Conservation (phyloP, 371 early-diverging fungal genomes). For the Aphelidium insulamus region DNA sequence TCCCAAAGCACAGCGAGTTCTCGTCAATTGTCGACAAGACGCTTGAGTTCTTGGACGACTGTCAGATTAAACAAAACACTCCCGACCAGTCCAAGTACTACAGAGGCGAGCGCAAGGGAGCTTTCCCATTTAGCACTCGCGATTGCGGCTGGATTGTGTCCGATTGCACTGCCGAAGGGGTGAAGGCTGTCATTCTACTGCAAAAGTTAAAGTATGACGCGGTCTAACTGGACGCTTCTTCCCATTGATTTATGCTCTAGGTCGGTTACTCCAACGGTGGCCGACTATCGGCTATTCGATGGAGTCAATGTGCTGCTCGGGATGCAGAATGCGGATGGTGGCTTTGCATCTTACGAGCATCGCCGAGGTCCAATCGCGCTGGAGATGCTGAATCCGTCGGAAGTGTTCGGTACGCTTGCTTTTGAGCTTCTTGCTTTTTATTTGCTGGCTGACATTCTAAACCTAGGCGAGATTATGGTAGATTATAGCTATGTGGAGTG, state of each 20-base stretch:
- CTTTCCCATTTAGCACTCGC: constrained; percentile 90
- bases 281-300: constrained; percentile 42
- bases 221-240: neutral
- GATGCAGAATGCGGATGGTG: constrained; percentile 78
- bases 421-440: constrained; percentile 6
- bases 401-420: constrained; percentile 49
- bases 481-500: constrained; percentile 94
- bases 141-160: constrained; percentile 86
- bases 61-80: constrained; percentile 62
- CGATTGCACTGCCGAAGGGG: constrained; percentile 89
- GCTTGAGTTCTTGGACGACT: constrained; percentile 59
- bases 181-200: constrained; percentile 54
- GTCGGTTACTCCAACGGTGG: too few species aligned
- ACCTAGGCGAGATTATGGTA: constrained; percentile 66
- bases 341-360: constrained; percentile 76
- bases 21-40: constrained; percentile 26
- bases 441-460: constrained; percentile 1
- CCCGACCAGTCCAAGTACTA: constrained; percentile 38
- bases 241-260: too few species aligned
- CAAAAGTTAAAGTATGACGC: constrained; percentile 19
- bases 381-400: constrained; percentile 78
- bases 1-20: too few species aligned
- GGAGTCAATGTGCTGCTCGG: constrained; percentile 70
- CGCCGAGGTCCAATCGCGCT: constrained; percentile 53
- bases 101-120: constrained; percentile 65